phyloP scores from a whole-genome alignment of 768 basidiomycete species.

The Tulasnella sp. region DNA sequence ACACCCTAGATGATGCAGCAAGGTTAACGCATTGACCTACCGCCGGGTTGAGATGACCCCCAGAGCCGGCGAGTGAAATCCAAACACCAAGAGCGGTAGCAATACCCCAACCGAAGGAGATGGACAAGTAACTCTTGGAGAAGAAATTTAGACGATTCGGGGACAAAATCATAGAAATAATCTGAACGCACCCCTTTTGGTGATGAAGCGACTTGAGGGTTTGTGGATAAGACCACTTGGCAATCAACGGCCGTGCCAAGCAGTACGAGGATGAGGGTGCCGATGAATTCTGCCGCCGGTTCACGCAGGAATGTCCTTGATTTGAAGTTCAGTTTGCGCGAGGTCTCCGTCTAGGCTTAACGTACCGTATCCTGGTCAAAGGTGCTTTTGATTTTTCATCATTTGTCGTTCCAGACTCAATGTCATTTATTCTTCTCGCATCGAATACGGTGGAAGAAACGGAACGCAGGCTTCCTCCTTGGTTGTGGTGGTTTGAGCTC shows the following conservation, averaged over 20 bases:
- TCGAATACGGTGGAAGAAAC: background rate
- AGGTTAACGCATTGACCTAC: constrained; percentile 6
- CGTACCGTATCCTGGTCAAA: background rate
- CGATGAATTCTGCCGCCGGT: constrained; percentile 33
- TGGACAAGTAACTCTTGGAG: constrained; percentile 13
- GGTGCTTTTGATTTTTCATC: background rate
- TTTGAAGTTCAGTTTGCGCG: background rate
- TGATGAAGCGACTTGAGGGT: constrained; percentile 1
- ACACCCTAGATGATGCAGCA: background rate
- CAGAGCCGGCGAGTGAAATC: constrained; percentile 31
- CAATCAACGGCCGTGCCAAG: constrained; percentile 32
- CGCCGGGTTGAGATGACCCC: constrained; percentile 36
- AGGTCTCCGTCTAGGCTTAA: background rate
- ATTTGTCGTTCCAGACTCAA: background rate
- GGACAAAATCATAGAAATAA: too few relatives aligned
- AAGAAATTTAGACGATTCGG: background rate
- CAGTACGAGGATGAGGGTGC: constrained; percentile 29
- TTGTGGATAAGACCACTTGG: constrained; percentile 30
- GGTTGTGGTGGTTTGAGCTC: background rate
- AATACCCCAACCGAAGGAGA: constrained; percentile 35
- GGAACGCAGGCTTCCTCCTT: background rate
- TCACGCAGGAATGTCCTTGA: background rate
- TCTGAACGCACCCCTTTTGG: constrained; percentile 24
- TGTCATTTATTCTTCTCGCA: background rate
- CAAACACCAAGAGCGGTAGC: constrained; percentile 36